Conservation (phyloP, 192 early-diverging fungal species). For the Podila epigama region DNA sequence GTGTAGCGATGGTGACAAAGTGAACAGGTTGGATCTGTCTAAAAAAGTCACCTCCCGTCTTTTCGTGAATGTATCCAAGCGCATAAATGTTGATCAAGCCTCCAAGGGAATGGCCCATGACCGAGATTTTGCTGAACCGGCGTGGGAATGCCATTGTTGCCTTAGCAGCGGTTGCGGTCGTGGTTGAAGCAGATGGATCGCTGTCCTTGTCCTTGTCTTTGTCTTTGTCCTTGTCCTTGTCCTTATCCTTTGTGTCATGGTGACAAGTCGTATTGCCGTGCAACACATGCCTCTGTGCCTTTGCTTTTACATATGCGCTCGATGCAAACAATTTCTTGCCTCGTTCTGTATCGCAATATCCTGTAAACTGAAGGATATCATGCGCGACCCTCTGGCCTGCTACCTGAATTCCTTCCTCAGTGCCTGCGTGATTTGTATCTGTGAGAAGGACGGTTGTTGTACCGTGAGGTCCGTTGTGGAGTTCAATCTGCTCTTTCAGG, state of each 20-base stretch:
- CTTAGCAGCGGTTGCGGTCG: background rate
- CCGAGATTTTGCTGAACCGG: constrained; percentile 45
- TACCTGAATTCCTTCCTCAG: constrained; percentile 55
- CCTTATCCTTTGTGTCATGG: background rate
- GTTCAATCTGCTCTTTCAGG: constrained; percentile 50
- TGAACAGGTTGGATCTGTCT: constrained; percentile 43
- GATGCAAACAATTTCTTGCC: constrained; percentile 12
- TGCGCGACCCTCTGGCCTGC: constrained; percentile 51
- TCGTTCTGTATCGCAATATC: constrained; percentile 27
- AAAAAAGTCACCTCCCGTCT: constrained; percentile 56
- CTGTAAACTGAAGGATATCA: constrained; percentile 46
- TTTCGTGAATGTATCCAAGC: constrained; percentile 49
- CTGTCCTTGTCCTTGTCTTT: constrained; percentile 3
- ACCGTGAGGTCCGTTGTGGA: constrained; percentile 12
- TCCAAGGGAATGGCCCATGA: constrained; percentile 62
- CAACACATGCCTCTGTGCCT: background rate
- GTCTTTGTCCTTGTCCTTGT: background rate
- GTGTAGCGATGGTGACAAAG: constrained; percentile 57
- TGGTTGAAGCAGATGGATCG: background rate
- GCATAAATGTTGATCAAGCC: constrained; percentile 56
- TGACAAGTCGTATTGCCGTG: background rate
- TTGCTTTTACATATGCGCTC: background rate
- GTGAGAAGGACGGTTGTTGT: constrained; percentile 33
- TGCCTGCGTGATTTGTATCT: constrained; percentile 54
- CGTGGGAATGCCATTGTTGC: constrained; percentile 12